phyloP scores from a whole-genome alignment of 768 basidiomycete species.

The Suillus americanus region DNA sequence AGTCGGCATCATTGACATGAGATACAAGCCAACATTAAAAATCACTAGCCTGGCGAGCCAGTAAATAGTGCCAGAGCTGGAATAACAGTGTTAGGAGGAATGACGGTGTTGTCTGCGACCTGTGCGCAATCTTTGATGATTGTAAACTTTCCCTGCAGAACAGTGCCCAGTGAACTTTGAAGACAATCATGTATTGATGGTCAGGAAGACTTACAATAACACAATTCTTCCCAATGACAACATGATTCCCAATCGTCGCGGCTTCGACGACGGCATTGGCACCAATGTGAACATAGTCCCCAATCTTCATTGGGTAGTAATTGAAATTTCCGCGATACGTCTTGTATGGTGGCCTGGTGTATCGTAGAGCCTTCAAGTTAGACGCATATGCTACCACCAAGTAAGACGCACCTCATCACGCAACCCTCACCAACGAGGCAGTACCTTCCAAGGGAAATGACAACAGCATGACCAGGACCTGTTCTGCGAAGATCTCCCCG shows the following conservation, averaged over 20 bases:
- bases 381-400: not conserved
- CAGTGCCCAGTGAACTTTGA: not conserved
- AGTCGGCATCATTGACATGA: slow-evolving; percentile 1
- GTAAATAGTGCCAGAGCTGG: slow-evolving; percentile 83
- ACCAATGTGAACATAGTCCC: slow-evolving; percentile 94
- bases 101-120: slow-evolving; percentile 84
- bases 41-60: slow-evolving; percentile 82
- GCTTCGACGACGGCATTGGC: slow-evolving; percentile 90
- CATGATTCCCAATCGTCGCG: slow-evolving; percentile 90
- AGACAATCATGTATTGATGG: not conserved
- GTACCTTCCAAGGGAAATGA: slow-evolving; percentile 91
- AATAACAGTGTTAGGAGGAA: slow-evolving; percentile 91
- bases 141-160: slow-evolving; percentile 83
- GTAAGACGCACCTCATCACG: slow-evolving; percentile 69
- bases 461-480: slow-evolving; percentile 89
- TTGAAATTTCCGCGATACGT: slow-evolving; percentile 91
- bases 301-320: slow-evolving; percentile 97
- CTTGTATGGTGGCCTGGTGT: slow-evolving; percentile 76
- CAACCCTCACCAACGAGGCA: slow-evolving; percentile 89
- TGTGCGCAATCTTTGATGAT: slow-evolving; percentile 95
- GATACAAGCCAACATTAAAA: slow-evolving; percentile 1
- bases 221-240: slow-evolving; percentile 94
- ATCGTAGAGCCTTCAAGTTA: not conserved
- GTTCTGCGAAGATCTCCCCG: slow-evolving; percentile 91
- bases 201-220: slow-evolving; percentile 66